Evolutionary conservation across 352 stramenopile species (phyloP).

Genomic region (Peronosclerospora sorghi): DNA sequence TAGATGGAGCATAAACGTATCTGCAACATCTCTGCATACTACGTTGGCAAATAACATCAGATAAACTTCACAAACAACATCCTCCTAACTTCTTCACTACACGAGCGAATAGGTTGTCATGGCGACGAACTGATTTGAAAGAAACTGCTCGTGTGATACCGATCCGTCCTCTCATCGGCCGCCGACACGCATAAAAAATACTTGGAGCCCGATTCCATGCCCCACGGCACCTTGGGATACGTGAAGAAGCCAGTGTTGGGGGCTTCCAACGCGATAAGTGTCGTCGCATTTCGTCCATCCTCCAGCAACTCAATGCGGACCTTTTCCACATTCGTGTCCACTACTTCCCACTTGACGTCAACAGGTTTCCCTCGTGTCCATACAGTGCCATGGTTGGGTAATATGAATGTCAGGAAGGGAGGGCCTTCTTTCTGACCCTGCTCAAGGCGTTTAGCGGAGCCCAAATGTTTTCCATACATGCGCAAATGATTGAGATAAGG

Average conservation of each 20-base stretch:
- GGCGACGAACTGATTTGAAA: constrained; percentile 58
- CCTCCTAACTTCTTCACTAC: too few species aligned
- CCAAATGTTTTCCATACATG: constrained; percentile 34
- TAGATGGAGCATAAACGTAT: too few species aligned
- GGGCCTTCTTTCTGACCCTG: constrained; percentile 29
- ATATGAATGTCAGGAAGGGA: constrained; percentile 27
- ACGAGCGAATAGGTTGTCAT: constrained; percentile 3
- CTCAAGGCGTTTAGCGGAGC: constrained; percentile 7
- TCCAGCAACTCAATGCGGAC: constrained; percentile 67
- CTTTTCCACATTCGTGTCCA: constrained; percentile 33
- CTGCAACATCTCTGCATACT: too few species aligned
- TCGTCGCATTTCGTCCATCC: constrained; percentile 49
- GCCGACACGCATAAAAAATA: constrained; percentile 70
- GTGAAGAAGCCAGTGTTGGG: constrained; percentile 61
- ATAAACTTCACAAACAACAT: too few species aligned
- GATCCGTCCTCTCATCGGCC: constrained; percentile 21
- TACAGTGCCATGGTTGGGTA: constrained; percentile 31
- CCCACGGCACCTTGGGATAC: constrained; percentile 74
- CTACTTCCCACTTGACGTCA: constrained; percentile 57
- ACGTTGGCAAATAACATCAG: too few species aligned
- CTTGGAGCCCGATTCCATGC: constrained; percentile 60
- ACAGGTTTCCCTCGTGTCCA: constrained; percentile 66
- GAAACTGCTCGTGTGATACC: constrained; percentile 51
- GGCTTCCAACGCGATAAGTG: constrained; percentile 39
- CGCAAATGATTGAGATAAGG: constrained; percentile 40